Conservation (phyloP, 2,329 filamentous ascomycete genomes). For the Colletotrichum sp. region DNA sequence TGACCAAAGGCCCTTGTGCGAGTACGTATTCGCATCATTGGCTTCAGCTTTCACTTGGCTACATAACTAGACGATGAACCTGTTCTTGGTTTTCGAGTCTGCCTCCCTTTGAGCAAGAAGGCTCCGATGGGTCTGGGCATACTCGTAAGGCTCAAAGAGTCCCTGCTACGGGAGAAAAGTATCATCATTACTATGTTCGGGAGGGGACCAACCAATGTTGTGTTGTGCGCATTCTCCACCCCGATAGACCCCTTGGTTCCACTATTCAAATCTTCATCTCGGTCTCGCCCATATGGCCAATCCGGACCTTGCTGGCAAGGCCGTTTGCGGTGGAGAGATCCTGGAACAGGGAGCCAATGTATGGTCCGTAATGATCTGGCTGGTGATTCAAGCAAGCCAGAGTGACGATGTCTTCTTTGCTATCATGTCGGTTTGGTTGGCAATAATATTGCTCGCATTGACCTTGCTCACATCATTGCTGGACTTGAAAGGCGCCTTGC, state of each 20-base stretch:
- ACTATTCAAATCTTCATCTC: neutral
- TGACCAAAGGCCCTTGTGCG: neutral
- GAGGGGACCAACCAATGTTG: too few relatives aligned
- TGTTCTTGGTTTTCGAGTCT: neutral
- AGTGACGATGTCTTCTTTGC: neutral
- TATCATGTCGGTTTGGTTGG: too few relatives aligned
- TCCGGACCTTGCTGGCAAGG: neutral
- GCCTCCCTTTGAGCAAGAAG: neutral
- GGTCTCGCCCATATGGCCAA: rapidly evolving
- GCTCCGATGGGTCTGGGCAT: too few relatives aligned
- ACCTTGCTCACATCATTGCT: too few relatives aligned
- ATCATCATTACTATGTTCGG: neutral
- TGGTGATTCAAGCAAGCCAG: neutral
- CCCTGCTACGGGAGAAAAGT: rapidly evolving
- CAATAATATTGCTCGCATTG: too few relatives aligned
- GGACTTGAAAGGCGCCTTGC: too few relatives aligned
- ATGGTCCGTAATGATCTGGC: neutral
- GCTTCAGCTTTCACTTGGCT: neutral
- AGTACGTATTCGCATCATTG: neutral
- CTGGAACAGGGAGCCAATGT: neutral
- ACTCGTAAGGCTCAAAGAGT: neutral
- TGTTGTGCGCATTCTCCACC: neutral
- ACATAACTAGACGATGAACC: neutral
- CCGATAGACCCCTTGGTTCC: neutral
- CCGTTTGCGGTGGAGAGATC: neutral